Evolutionary conservation across 2,329 filamentous ascomycete species (phyloP).

Genomic region (Alternaria conjuncta): DNA sequence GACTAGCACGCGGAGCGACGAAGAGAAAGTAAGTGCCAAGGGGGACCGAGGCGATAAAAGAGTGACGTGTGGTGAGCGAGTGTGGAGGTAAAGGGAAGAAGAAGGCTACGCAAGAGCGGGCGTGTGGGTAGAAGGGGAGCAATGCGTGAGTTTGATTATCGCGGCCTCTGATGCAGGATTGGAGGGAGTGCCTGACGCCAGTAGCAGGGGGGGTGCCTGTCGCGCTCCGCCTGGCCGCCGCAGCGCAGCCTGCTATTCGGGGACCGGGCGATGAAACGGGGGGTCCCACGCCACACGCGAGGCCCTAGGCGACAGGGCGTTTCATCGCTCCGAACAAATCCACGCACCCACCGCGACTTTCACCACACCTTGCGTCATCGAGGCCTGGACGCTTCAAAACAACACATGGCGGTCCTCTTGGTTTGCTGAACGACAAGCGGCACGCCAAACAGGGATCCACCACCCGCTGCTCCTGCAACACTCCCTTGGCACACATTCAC

Average conservation of each 20-base stretch:
- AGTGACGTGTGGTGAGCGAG: slow-evolving; percentile 25
- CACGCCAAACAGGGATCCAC: slow-evolving; percentile 5
- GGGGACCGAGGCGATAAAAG: slow-evolving; percentile 21
- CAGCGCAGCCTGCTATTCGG: slow-evolving; percentile 17
- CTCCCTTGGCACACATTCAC: neutral
- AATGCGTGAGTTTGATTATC: slow-evolving; percentile 32
- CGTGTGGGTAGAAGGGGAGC: slow-evolving; percentile 29
- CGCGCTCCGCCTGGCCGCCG: slow-evolving; percentile 13
- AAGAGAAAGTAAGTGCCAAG: slow-evolving; percentile 30
- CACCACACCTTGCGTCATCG: slow-evolving; percentile 23
- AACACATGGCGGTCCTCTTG: neutral
- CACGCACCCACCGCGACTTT: neutral
- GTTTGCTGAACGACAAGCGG: slow-evolving; percentile 13
- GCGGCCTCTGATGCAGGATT: slow-evolving; percentile 21
- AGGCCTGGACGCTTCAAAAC: slow-evolving; percentile 1
- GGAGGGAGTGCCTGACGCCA: slow-evolving; percentile 19
- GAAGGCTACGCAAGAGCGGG: slow-evolving; percentile 18
- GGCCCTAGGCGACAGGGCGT: slow-evolving; percentile 18
- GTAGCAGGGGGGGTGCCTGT: slow-evolving; percentile 10
- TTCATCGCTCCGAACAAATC: slow-evolving; percentile 31
- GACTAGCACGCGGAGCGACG: slow-evolving; percentile 24
- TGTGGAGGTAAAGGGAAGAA: slow-evolving; percentile 3
- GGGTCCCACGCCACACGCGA: slow-evolving; percentile 22
- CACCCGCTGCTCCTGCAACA: neutral
- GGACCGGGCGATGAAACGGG: slow-evolving; percentile 26